Evolutionary conservation across 495 filamentous ascomycete genomes (phyloP), one percentile per base, ranked within the genome.

Genomic region (Aspergillus asperescens): DNA sequence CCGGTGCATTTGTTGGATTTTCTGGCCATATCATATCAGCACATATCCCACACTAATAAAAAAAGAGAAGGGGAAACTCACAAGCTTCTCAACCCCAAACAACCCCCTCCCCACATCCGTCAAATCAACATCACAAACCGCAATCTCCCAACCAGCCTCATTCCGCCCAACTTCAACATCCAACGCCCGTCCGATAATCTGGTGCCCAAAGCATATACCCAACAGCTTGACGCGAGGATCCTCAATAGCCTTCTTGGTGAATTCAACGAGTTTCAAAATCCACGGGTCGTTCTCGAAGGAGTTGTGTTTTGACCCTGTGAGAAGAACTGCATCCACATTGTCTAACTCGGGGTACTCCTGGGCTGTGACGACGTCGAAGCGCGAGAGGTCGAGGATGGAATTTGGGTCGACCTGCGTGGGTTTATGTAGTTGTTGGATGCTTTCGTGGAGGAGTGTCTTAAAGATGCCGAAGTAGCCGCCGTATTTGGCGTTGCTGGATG

Each of bases 161-260:
- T 79, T 87, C 34, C 81, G 68, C n/a, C 74, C 81, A 7, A 95
- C 85, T 39, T 78, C 78, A 25, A 68, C 76, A 1, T 82, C 87
- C 51, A 95, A 61, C 2, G 90, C 89, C 16, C 90, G 77, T 0
- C 80, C 89, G 44, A 95, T 73, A 44, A 96, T 92, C 69, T 96
- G 90, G 63, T 96, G 91, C 15, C 90, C 92, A 66, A 92, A 96
- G 64, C 91, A 96, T 23, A 93, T 79, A 12, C 89, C 90, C 16
- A 95, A 74, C 18, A 94, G 67, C 19, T 81, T 77, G 18, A 95
- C 77, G 49, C 78, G 73, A 15, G 70, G 60, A 52, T 86, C 77
- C 38, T 69, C 62, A 34, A 89, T 68, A 42, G 85, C 58, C 43
- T 74, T 62, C 51, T 78, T 76, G 0, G 79, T 81, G 65, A 82